phyloP scores from a whole-genome alignment of 2,329 filamentous ascomycete species.

The Sporothrix inflata region DNA sequence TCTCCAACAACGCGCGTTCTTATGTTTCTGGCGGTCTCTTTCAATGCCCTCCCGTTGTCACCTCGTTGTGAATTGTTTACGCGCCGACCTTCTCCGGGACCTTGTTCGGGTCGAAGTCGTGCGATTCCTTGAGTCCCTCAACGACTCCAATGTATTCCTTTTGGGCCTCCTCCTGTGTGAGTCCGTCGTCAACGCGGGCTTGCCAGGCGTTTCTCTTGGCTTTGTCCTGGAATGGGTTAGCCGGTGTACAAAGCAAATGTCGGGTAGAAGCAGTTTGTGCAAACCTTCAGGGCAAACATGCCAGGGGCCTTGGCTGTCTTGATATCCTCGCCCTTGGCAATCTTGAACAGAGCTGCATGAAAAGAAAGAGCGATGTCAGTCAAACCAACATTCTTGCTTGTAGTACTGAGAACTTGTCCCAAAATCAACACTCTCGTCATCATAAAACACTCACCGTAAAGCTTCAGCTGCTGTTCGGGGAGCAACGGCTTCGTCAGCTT shows the following conservation, averaged over 20 bases:
- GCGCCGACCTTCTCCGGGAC: conserved; percentile 58
- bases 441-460: neutral
- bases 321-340: conserved; percentile 61
- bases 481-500: neutral
- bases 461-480: neutral
- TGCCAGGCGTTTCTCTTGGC: conserved; percentile 81
- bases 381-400: neutral
- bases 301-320: conserved; percentile 60
- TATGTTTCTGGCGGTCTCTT: neutral
- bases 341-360: conserved; percentile 61
- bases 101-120: conserved; percentile 69
- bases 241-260: conserved; percentile 18
- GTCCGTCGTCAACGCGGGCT: conserved; percentile 65
- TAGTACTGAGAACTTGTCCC: no score
- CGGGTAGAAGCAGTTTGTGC: conserved; percentile 24
- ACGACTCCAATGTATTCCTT: conserved; percentile 74
- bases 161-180: conserved; percentile 70
- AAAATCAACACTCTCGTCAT: neutral
- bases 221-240: conserved; percentile 62
- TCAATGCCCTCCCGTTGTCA: neutral
- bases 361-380: neutral
- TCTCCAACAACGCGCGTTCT: neutral
- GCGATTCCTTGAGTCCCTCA: conserved; percentile 69
- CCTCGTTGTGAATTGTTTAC: neutral
- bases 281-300: conserved; percentile 71